These are phyloP conservation scores for Metschnikowia cubensis DNA, from an alignment of 805 yeast genomes.

Conservation along the genomic window DNA sequence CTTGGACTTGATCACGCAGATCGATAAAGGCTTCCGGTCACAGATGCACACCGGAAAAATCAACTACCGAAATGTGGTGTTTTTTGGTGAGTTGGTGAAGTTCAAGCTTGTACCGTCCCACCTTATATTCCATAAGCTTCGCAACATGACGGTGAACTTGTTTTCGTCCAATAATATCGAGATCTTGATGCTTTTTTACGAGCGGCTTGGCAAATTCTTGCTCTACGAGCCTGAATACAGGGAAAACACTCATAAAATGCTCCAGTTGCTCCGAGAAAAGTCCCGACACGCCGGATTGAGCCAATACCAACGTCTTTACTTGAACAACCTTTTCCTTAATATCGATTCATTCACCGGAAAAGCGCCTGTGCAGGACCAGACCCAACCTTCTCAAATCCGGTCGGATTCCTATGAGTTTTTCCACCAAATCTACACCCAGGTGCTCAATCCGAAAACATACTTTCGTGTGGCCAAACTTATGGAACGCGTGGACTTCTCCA, in stretches of 20 bases:
- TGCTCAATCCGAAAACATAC: conserved; percentile 3
- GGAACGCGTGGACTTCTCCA: conserved; percentile 43
- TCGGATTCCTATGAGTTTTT: conserved; percentile 13
- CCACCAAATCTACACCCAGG: conserved; percentile 11
- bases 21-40: conserved; percentile 59
- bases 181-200: conserved; percentile 64
- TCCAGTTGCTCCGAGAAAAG: conserved; percentile 50
- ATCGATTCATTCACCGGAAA: conserved; percentile 42
- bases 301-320: conserved; percentile 52
- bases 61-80: conserved; percentile 54
- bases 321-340: conserved; percentile 51
- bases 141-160: conserved; percentile 51
- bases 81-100: conserved; percentile 72
- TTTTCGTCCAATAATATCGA: conserved; percentile 61
- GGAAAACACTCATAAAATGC: conserved; percentile 59
- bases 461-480: conserved; percentile 5
- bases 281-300: conserved; percentile 48
- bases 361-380: neutral
- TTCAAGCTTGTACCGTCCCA: conserved; percentile 71
- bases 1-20: conserved; percentile 47
- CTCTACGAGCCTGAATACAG: conserved; percentile 53
- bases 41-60: conserved; percentile 52
- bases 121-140: conserved; percentile 67
- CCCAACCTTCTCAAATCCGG: neutral
- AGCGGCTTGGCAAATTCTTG: conserved; percentile 66